phyloP scores from a whole-genome alignment of 148 eudicot genomes.

The Amaranthus hypochondriacus region DNA sequence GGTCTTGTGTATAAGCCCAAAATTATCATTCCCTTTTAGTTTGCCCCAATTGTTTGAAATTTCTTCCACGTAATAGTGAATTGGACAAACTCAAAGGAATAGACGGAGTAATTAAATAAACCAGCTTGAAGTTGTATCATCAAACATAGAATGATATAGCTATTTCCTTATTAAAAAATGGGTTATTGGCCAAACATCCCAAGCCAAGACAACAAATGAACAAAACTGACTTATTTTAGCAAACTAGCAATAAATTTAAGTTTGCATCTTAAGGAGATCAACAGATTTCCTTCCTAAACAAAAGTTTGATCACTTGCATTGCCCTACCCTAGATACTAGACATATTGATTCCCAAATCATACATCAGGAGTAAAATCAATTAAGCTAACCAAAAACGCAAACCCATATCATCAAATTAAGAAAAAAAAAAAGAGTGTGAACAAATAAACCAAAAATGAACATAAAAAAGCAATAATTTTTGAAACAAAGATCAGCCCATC shows the following conservation, averaged over 20 bases:
- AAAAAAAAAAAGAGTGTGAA: neutral
- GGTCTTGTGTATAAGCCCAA: too few species aligned
- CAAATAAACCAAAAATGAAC: neutral
- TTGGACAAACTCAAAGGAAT: too few species aligned
- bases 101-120: too few species aligned
- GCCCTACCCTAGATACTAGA: neutral
- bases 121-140: neutral
- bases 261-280: neutral
- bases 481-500: slow-evolving; percentile 15
- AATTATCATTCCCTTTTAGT: too few species aligned
- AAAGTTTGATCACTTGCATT: neutral
- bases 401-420: slow-evolving; percentile 8
- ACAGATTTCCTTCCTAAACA: neutral
- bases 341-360: neutral
- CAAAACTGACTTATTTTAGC: neutral
- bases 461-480: neutral
- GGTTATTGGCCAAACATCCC: neutral
- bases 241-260: neutral
- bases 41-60: too few species aligned
- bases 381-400: neutral
- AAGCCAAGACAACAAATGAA: neutral
- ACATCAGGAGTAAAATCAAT: neutral
- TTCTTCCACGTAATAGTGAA: too few species aligned
- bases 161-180: neutral
- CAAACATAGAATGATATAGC: neutral